A percentile compares a stretch with the other conserved stretches of the same genome.
phyloP scores from a whole-genome alignment of 352 stramenopile genomes.

The Pseudoperonospora humuli region DNA sequence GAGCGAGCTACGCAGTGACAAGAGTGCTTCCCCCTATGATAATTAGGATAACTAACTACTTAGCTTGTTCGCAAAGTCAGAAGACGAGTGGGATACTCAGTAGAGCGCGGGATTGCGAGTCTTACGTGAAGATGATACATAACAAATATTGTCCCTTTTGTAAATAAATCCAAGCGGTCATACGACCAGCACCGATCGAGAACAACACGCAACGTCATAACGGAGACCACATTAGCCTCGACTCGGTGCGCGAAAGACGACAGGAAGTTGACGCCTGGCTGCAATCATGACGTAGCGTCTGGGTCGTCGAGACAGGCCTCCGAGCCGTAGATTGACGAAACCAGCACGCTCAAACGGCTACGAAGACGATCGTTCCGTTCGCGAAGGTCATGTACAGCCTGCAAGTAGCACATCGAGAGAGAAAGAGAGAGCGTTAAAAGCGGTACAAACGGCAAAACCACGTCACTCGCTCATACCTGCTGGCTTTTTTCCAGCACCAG shows the following conservation, averaged over 20 bases:
- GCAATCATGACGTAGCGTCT: slow-evolving; percentile 23
- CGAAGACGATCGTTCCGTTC: slow-evolving; percentile 59
- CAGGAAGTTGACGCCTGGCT: slow-evolving; percentile 9
- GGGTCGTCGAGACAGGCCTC: slow-evolving; percentile 20
- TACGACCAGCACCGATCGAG: slow-evolving; percentile 10
- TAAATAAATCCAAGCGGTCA: too few relatives aligned
- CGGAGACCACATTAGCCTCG: not conserved
- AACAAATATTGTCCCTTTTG: too few relatives aligned
- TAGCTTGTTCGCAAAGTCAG: too few relatives aligned
- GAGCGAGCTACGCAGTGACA: too few relatives aligned
- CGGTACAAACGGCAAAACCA: not conserved
- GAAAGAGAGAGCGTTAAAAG: slow-evolving; percentile 1
- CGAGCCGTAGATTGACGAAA: slow-evolving; percentile 59
- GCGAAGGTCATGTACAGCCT: slow-evolving; percentile 57
- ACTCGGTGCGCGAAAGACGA: slow-evolving; percentile 3
- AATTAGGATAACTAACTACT: too few relatives aligned
- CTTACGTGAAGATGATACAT: slow-evolving; percentile 36
- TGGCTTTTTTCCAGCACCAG: slow-evolving; percentile 71
- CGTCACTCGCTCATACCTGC: slow-evolving; percentile 29
- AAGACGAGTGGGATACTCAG: too few relatives aligned
- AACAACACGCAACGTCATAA: not conserved
- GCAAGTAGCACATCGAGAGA: slow-evolving; percentile 1
- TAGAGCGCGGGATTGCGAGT: too few relatives aligned
- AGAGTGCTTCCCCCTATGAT: too few relatives aligned
- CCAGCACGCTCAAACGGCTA: slow-evolving; percentile 41